phyloP scores from a whole-genome alignment of 2,329 filamentous ascomycete genomes.

The Xylaria sp. region DNA sequence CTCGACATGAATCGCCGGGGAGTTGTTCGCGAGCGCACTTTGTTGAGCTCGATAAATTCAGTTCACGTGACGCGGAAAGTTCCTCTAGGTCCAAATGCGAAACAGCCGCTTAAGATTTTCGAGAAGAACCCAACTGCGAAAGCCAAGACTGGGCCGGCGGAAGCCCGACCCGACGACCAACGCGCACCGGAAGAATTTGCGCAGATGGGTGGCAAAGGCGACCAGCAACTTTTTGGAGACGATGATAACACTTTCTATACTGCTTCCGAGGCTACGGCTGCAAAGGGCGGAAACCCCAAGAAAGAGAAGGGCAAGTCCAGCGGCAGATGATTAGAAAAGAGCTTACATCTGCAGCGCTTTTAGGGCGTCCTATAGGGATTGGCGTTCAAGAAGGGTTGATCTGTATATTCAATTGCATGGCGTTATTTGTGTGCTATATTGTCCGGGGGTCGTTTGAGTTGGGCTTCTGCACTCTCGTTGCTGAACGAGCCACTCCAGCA shows the following conservation, averaged over 20 bases:
- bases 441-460: background rate
- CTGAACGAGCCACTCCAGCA: background rate
- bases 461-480: background rate
- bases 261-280: conserved; percentile 51
- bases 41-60: conserved; percentile 84
- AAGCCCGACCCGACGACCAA: conserved; percentile 73
- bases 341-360: background rate
- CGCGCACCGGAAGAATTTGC: conserved; percentile 81
- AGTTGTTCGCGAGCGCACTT: conserved; percentile 81
- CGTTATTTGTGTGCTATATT: conserved; percentile 14
- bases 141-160: conserved; percentile 58
- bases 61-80: conserved; percentile 66
- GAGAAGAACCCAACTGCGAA: conserved; percentile 71
- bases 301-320: conserved; percentile 43
- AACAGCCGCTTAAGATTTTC: conserved; percentile 75
- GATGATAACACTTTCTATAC: conserved; percentile 65
- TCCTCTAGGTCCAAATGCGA: conserved; percentile 65
- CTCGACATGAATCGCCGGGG: conserved; percentile 88
- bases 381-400: conserved; percentile 15
- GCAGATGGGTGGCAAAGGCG: conserved; percentile 85
- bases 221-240: conserved; percentile 78
- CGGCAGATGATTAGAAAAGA: conserved; percentile 29
- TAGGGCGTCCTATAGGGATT: background rate
- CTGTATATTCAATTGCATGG: conserved; percentile 34
- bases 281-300: conserved; percentile 45